These are phyloP conservation scores for Curvularia sp. DNA, from an alignment of 2,329 filamentous ascomycete species.

Conservation along the genomic window DNA sequence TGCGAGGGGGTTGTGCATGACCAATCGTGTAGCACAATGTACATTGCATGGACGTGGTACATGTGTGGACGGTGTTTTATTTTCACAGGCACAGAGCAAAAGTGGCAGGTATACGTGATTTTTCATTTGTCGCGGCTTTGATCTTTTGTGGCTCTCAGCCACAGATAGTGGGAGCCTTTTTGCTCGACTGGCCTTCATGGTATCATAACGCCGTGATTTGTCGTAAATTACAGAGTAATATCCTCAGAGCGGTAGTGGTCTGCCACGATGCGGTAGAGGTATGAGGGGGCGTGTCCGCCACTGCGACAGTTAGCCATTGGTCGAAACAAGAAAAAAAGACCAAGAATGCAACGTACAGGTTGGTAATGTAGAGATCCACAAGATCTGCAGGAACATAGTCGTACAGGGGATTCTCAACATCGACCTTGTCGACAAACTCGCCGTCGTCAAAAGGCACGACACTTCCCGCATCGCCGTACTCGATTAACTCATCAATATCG, in stretches of 20 bases:
- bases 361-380: slow-evolving; percentile 84
- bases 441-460: slow-evolving; percentile 82
- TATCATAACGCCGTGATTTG: slow-evolving; percentile 11
- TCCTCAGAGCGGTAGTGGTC: slow-evolving; percentile 80
- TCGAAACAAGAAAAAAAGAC: slow-evolving; percentile 3
- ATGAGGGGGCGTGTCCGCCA: slow-evolving; percentile 72
- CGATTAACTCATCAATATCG: slow-evolving; percentile 80
- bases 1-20: neutral
- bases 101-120: neutral
- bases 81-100: neutral
- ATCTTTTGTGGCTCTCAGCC: neutral
- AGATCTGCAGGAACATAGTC: slow-evolving; percentile 82
- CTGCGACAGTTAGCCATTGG: slow-evolving; percentile 48
- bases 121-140: neutral
- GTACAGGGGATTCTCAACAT: slow-evolving; percentile 78
- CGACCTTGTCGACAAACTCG: slow-evolving; percentile 76
- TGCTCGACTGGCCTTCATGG: neutral
- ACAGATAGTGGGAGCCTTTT: neutral
- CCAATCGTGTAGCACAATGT: neutral
- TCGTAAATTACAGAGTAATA: slow-evolving; percentile 57
- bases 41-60: too few relatives aligned
- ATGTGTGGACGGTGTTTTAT: neutral
- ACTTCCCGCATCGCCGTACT: slow-evolving; percentile 81
- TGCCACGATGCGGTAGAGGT: slow-evolving; percentile 74
- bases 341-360: slow-evolving; percentile 65